Percentiles rank a stretch among this genome's conserved stretches.
These are phyloP conservation scores for Tolypocladium sp. DNA, from an alignment of 2,329 filamentous ascomycete species.

Conservation along the genomic window DNA sequence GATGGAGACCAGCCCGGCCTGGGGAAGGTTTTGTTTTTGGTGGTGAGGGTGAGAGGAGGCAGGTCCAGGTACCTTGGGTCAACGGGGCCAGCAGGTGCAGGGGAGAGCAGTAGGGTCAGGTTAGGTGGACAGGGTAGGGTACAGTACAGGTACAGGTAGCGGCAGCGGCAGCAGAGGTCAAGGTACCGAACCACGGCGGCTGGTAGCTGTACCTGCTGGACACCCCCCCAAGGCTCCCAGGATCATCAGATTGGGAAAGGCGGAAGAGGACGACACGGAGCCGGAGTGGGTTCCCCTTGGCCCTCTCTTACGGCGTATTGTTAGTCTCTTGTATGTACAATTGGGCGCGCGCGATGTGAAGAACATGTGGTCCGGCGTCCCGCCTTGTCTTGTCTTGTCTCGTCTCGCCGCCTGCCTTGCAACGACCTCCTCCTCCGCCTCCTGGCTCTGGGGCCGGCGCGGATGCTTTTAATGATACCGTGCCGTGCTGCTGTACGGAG, in stretches of 20 bases:
- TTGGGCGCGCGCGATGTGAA: not conserved
- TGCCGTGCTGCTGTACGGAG: not conserved
- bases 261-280: slow-evolving; percentile 1
- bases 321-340: not conserved
- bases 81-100: slow-evolving; percentile 17
- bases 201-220: not conserved
- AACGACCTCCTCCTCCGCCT: not conserved
- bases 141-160: not conserved
- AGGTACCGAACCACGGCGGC: not conserved
- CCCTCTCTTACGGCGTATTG: not conserved
- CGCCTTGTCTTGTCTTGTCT: slow-evolving; percentile 5
- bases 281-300: not conserved
- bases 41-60: slow-evolving; percentile 19
- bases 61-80: slow-evolving; percentile 6
- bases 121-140: not conserved
- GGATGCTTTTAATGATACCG: not conserved
- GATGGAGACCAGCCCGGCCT: slow-evolving; percentile 8
- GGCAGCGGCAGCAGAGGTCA: not conserved
- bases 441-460: not conserved
- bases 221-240: not conserved
- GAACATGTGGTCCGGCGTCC: slow-evolving; percentile 2
- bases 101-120: slow-evolving; percentile 19
- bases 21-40: slow-evolving; percentile 23
- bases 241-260: slow-evolving; percentile 5
- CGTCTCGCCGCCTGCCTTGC: not conserved